Conservation (phyloP, 2,329 filamentous ascomycete species). For the Aspergillus ustus region DNA sequence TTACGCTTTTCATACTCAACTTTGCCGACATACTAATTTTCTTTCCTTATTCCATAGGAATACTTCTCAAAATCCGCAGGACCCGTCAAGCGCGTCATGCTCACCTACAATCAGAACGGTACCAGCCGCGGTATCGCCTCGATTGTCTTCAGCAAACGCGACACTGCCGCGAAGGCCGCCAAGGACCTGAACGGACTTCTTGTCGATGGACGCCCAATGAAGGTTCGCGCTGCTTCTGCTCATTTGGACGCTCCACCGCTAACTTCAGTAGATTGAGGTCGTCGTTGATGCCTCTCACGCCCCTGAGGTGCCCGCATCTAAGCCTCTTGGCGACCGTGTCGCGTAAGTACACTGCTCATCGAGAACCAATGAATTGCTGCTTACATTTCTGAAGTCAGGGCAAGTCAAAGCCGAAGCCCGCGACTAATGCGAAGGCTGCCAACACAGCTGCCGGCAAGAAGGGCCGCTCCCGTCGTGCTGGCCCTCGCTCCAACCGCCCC, state of each 20-base stretch:
- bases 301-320: slow-evolving; percentile 69
- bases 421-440: slow-evolving; percentile 72
- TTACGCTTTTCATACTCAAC: slow-evolving; percentile 27
- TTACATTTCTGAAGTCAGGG: slow-evolving; percentile 54
- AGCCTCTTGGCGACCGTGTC: slow-evolving; percentile 82
- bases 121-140: slow-evolving; percentile 91
- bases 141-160: slow-evolving; percentile 79
- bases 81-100: slow-evolving; percentile 84
- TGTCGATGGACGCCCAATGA: slow-evolving; percentile 88
- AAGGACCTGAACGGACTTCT: slow-evolving; percentile 83
- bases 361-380: slow-evolving; percentile 10
- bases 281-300: slow-evolving; percentile 78
- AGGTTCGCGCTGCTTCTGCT: slow-evolving; percentile 53
- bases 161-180: slow-evolving; percentile 83
- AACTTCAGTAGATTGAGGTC: slow-evolving; percentile 74
- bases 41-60: slow-evolving; percentile 72
- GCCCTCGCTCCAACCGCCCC: slow-evolving; percentile 65
- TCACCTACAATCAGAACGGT: slow-evolving; percentile 92
- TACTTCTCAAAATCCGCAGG: slow-evolving; percentile 90
- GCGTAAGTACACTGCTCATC: slow-evolving; percentile 56
- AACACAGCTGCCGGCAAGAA: slow-evolving; percentile 38
- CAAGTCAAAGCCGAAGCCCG: slow-evolving; percentile 80
- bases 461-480: slow-evolving; percentile 52
- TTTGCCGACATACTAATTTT: slow-evolving; percentile 50
- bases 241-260: slow-evolving; percentile 15